phyloP scores from a whole-genome alignment of 2,329 filamentous ascomycete genomes.

The Botrytis tulipae region DNA sequence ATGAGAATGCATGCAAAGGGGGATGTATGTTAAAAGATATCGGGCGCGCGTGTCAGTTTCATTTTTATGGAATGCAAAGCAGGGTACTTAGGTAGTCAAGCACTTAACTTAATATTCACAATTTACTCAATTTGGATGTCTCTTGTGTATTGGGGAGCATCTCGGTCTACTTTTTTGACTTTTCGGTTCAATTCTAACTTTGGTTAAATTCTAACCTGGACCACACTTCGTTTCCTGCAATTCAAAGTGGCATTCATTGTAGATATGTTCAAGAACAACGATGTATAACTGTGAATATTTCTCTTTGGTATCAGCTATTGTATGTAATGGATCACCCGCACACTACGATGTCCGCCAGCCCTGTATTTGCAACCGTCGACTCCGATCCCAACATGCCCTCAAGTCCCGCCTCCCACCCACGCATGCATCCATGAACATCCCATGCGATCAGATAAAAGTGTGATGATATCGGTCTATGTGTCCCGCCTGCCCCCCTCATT shows the following conservation, averaged over 20 bases:
- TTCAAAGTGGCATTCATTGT: neutral
- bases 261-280: neutral
- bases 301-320: neutral
- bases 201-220: too few species aligned
- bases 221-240: neutral
- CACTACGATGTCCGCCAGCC: constrained; percentile 4
- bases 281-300: neutral
- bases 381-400: neutral
- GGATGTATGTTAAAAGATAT: constrained; percentile 1
- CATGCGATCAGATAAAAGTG: constrained; percentile 3
- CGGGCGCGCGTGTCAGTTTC: neutral
- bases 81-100: constrained; percentile 1
- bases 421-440: constrained; percentile 2
- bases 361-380: constrained; percentile 1
- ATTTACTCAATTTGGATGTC: neutral
- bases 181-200: too few species aligned
- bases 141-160: neutral
- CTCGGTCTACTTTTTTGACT: neutral
- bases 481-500: neutral
- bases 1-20: constrained; percentile 7
- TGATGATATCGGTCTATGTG: neutral
- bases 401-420: neutral
- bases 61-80: constrained; percentile 1
- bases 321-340: constrained; percentile 1
- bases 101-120: constrained; percentile 5